These are phyloP conservation scores for Ogataea chonburiensis DNA, from an alignment of 805 yeast genomes.

Conservation along the genomic window DNA sequence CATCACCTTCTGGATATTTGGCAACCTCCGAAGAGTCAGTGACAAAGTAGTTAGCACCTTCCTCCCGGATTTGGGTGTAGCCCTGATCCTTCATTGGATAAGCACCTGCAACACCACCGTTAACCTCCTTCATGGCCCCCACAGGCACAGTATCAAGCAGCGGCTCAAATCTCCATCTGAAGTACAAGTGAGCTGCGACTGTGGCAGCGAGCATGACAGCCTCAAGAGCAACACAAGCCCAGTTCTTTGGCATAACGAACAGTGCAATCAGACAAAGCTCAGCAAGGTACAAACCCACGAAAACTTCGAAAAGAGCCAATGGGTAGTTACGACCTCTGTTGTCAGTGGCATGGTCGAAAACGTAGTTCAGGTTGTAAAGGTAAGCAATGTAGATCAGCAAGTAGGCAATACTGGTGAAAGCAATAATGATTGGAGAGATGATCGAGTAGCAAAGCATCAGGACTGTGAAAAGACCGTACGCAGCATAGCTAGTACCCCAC, in stretches of 20 bases:
- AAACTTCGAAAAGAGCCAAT: slow-evolving; percentile 66
- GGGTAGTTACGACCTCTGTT: slow-evolving; percentile 74
- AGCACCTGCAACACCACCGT: slow-evolving; percentile 35
- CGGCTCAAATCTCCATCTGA: slow-evolving; percentile 59
- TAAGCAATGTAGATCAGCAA: slow-evolving; percentile 58
- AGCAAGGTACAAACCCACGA: slow-evolving; percentile 68
- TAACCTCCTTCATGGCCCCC: slow-evolving; percentile 52
- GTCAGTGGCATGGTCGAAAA: slow-evolving; percentile 57
- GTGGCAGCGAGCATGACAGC: slow-evolving; percentile 59
- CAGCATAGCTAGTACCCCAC: slow-evolving; percentile 84
- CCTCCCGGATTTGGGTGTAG: slow-evolving; percentile 48
- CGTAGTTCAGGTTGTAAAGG: slow-evolving; percentile 63
- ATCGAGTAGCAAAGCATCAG: slow-evolving; percentile 74
- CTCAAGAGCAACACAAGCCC: slow-evolving; percentile 77
- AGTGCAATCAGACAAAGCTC: slow-evolving; percentile 69
- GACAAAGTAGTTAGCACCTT: slow-evolving; percentile 28
- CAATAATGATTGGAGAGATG: slow-evolving; percentile 70
- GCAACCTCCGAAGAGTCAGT: slow-evolving; percentile 25
- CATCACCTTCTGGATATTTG: slow-evolving; percentile 28
- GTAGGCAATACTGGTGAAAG: slow-evolving; percentile 62
- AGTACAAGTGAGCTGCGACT: slow-evolving; percentile 55
- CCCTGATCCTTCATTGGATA: slow-evolving; percentile 73
- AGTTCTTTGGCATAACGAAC: slow-evolving; percentile 72
- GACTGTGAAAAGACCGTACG: slow-evolving; percentile 69
- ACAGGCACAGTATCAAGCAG: slow-evolving; percentile 68